Percentiles rank a stretch among this genome's conserved stretches.
Conservation (phyloP, 2,329 filamentous ascomycete genomes). For the Chaetomium sp. region DNA sequence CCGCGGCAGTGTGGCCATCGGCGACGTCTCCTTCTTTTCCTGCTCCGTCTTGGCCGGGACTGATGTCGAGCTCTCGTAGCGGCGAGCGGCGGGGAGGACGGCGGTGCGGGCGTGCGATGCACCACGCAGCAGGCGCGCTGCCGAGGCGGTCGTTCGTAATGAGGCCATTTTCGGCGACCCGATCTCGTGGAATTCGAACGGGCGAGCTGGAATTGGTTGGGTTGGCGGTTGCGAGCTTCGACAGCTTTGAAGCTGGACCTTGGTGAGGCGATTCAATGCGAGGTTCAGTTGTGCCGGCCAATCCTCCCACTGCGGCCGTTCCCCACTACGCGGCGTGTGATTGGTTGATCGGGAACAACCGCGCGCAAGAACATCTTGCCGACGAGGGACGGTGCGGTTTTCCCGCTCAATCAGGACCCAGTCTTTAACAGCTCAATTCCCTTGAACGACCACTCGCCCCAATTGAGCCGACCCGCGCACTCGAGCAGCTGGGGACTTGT, state of each 20-base stretch:
- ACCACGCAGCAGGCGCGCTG: constrained; percentile 55
- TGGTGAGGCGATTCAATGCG: constrained; percentile 24
- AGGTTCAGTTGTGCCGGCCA: constrained; percentile 11
- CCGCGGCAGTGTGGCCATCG: constrained; percentile 45
- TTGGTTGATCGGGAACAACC: constrained; percentile 41
- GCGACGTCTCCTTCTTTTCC: constrained; percentile 42
- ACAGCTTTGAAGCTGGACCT: constrained; percentile 7
- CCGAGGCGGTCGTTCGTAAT: constrained; percentile 59
- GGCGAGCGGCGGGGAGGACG: constrained; percentile 50
- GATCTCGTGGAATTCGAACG: constrained; percentile 17
- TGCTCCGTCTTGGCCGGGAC: constrained; percentile 45
- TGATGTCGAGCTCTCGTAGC: constrained; percentile 55
- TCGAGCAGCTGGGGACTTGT: constrained; percentile 27
- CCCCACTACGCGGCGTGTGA: constrained; percentile 22
- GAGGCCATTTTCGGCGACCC: constrained; percentile 59
- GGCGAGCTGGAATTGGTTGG: background rate
- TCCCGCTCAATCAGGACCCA: constrained; percentile 28
- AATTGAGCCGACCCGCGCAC: constrained; percentile 32
- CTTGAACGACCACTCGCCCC: constrained; percentile 24
- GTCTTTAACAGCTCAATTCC: constrained; percentile 37
- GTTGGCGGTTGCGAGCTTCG: background rate
- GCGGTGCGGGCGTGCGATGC: constrained; percentile 45
- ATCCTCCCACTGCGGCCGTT: constrained; percentile 14
- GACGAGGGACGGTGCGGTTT: constrained; percentile 30
- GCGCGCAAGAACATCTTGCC: constrained; percentile 39